These are phyloP conservation scores for Biscogniauxia mediterranea DNA, from an alignment of 2,329 filamentous ascomycete genomes.

Conservation along the genomic window DNA sequence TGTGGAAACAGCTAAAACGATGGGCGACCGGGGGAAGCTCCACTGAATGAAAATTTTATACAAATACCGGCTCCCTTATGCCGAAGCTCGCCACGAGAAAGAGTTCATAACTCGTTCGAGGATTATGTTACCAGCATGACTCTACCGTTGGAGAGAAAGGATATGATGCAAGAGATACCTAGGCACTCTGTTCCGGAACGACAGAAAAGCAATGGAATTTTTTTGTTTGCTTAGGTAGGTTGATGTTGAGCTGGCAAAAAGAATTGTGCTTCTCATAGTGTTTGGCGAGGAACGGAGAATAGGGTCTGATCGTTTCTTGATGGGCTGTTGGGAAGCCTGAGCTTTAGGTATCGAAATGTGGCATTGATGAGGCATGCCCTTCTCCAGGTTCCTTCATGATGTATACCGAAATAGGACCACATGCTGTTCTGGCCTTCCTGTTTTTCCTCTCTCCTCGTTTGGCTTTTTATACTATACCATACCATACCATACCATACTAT, in stretches of 20 bases:
- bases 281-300: conserved; percentile 1
- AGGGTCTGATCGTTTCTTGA: not conserved
- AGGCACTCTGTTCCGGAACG: conserved; percentile 9
- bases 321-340: not conserved
- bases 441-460: not conserved
- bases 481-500: not conserved
- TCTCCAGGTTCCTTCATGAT: not conserved
- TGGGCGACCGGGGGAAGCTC: conserved; percentile 13
- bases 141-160: conserved; percentile 12
- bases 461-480: not conserved
- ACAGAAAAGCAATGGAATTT: conserved; percentile 18
- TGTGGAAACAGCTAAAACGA: conserved; percentile 21
- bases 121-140: conserved; percentile 3
- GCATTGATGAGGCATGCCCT: not conserved
- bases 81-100: not conserved
- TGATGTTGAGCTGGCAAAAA: not conserved
- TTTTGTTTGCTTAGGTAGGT: conserved; percentile 2
- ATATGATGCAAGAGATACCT: conserved; percentile 7
- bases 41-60: conserved; percentile 6
- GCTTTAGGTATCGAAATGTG: not conserved
- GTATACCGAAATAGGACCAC: not conserved
- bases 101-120: not conserved
- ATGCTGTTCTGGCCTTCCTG: not conserved
- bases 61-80: not conserved
- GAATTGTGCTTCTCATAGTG: not conserved